Base-by-base conservation (phyloP, 2,329 filamentous ascomycete genomes). In the Botrytis fabae region DNA sequence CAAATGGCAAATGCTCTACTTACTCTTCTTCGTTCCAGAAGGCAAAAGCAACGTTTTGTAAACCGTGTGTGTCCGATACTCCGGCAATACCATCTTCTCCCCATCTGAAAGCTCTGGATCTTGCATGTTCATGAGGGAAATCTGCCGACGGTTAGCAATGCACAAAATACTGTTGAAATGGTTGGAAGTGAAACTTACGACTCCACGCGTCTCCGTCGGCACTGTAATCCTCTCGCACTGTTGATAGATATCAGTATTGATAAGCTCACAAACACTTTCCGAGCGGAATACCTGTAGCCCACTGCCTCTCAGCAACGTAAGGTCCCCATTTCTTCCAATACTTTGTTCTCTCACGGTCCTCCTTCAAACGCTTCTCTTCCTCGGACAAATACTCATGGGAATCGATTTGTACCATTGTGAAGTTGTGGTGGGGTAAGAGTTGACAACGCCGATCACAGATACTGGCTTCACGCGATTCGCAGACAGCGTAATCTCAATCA, bases 321-420 rank as follows among this genome's bases (percentile, higher is more conserved):
- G 95, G 92, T 72, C 95, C 95, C 94, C 95, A 98, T 90, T 92
- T 94, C 89, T 98, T 98, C 95, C 95, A 98, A 85, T 98, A 98
- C 82, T 93, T 95, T 77, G 84, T 88, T 76, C 91, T 91, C 76
- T 95, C 89, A 74, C 91, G 89, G 83, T 98, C 95, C 81, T 97
- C 90, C 81, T 92, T 92, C 78, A 98, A 88, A 68, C 96, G 92
- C 83, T 92, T 92, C 86, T 98, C 95, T 84, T 98, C 95, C 83
- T 93, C 91, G 74, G 92, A 94, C 81, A 95, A 88, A 83, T 94
- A 95, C 81, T 96, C 93, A 83, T 96, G 90, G 80, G 92, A 90
- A 83, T 97, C 94, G 81, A 96, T 91, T 80, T 97, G 88, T 81
- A 97, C 95, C 95, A 98, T 98, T 73, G 77, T 83, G 54, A 62